Base-by-base conservation (phyloP, 2,329 filamentous ascomycete genomes). In the Fusarium falciforme region DNA sequence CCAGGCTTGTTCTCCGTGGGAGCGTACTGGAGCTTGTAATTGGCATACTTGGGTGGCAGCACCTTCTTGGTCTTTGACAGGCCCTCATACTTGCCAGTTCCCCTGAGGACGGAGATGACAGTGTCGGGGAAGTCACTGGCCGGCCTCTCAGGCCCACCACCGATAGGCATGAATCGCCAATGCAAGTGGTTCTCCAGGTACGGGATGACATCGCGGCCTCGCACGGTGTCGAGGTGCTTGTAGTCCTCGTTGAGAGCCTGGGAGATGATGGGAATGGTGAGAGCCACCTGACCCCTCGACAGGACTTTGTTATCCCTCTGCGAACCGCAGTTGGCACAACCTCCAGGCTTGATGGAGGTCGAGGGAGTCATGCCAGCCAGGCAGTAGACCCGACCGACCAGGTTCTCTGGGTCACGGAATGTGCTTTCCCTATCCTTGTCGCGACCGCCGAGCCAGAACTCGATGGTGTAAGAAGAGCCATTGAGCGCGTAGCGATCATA, bases 401-500 rank as follows among this genome's bases (percentile, higher is more conserved):
- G 17, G 47, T 72, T 72, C 10, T 70, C 62, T 0, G 20, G 4
- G 29, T 25, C 44, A 1, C 7, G 20, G 22, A 66, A 58, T 20
- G 66, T 59, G 6, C 52, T 68, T n/a, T 64, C 16, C 0, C 29
- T 25, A 29, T 72, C 35, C 3, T 62, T 29, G 1, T 42, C 25
- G 0, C 31, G 31, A 11, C 68, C 68, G 1, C 71, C 71, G 6
- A 73, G 68, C 17, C 36, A 73, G 29, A 73, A 73, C 17, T 73
- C 44, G 10, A 73, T 71, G 4, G n/a, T 8, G 35, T 73, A 73
- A 0, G 71, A 71, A 6, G 25, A n/a, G 1, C 71, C 71, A 1
- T 67, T 54, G 7, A 73, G 58, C 1, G 71, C 71, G 16, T 66
- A 73, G 7, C 68, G 59, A 6, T 73, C 68, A n/a, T 72, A 73